Evolutionary conservation across 2,329 filamentous ascomycete genomes (phyloP).

Genomic region (Moelleriella libera): DNA sequence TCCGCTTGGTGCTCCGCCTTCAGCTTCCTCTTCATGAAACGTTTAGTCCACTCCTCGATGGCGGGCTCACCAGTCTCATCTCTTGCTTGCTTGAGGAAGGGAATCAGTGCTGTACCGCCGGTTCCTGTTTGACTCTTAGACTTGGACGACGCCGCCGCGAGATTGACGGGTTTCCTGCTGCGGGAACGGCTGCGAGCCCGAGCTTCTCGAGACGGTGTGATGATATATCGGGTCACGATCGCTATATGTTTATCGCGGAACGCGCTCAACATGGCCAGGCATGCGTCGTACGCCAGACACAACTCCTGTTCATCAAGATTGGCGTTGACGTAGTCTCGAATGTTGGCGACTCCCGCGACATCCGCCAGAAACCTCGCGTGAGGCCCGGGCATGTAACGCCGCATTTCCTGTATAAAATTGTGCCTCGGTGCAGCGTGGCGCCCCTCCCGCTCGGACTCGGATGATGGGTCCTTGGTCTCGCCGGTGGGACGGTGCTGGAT

Average conservation of each 20-base stretch:
- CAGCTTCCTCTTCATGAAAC: conserved; percentile 41
- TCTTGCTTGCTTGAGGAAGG: conserved; percentile 89
- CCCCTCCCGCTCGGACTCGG: conserved; percentile 26
- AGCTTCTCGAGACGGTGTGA: conserved; percentile 69
- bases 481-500: conserved; percentile 86
- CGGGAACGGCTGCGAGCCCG: conserved; percentile 48
- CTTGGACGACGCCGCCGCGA: conserved; percentile 43
- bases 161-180: conserved; percentile 40
- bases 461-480: conserved; percentile 34
- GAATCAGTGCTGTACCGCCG: conserved; percentile 84
- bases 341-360: conserved; percentile 67
- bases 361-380: conserved; percentile 83
- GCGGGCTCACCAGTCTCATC: conserved; percentile 93
- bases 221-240: conserved; percentile 91
- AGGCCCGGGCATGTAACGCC: conserved; percentile 87
- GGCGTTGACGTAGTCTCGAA: conserved; percentile 65
- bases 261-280: conserved; percentile 52
- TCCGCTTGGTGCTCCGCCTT: conserved; percentile 35
- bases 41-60: conserved; percentile 49
- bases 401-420: conserved; percentile 96
- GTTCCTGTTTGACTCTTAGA: conserved; percentile 64
- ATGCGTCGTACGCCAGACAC: conserved; percentile 77
- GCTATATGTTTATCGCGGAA: conserved; percentile 92
- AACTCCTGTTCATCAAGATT: conserved; percentile 49
- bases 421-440: conserved; percentile 31